Evolutionary conservation across 2,329 filamentous ascomycete genomes (phyloP), one percentile per base, ranked within the genome.

Genomic region (Calonectria pseudoturangicola): DNA sequence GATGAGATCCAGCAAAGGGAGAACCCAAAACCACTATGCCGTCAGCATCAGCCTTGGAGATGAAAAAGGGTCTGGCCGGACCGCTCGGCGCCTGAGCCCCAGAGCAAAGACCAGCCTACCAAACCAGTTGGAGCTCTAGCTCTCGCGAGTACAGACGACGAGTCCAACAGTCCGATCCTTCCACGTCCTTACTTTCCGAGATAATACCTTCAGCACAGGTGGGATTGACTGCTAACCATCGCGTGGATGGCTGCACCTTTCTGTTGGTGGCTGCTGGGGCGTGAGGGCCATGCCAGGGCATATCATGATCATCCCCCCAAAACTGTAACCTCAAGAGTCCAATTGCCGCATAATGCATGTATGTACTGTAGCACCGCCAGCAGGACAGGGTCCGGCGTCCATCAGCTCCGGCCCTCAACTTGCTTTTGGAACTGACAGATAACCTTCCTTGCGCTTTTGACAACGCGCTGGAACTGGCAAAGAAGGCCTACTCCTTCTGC

Each of bases 21-120:
- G 27, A 43, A 66, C 36, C 36, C 58, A 63, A 60, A 63, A 63
- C 63, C 63, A 13, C 45, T 27, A 65, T 70, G 60, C 56, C 68
- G 68, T 70, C 68, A 70, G 68, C 68, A 43, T 58, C 36, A 39
- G 50, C 27, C 39, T 63, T 63, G 58, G 58, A 63, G 66, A 68
- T 68, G 66, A 63, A 25, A 63, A 43, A 48, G 66, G 54, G 45
- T 51, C 33, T 36, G 45, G 66, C 43, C 33, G 66, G 36, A 48
- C 45, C 43, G 58, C 30, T 36, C 30, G n/a, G 54, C 27, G 51
- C 36, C 36, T 36, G 18, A 39, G 65, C 65, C 60, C 28, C 27
- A 7, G n/a, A 43, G 36, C 25, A 25, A 27, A 58, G 65, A 43
- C 41, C 36, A 45, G 21, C 18, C 48, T 50, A 47, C 66, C 47